phyloP scores from a whole-genome alignment of 352 stramenopile species.

The Phytophthora europaea region DNA sequence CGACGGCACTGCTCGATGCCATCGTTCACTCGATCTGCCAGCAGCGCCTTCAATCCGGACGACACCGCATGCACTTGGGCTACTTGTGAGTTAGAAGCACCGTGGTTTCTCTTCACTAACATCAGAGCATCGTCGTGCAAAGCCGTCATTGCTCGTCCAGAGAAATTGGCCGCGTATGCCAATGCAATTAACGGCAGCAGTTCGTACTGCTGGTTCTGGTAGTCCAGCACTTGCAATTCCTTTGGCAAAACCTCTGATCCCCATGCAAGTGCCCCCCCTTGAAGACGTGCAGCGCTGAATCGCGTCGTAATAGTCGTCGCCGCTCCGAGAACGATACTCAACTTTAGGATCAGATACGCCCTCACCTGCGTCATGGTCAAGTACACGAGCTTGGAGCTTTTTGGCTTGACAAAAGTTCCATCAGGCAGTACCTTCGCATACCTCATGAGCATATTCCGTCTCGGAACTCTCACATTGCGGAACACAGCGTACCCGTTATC shows the following conservation, averaged over 20 bases:
- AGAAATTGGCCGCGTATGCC: conserved; percentile 34
- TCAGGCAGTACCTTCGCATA: conserved; percentile 54
- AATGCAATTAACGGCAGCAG: conserved; percentile 52
- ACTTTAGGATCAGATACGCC: conserved; percentile 38
- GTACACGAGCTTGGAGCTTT: conserved; percentile 73
- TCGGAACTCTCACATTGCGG: conserved; percentile 27
- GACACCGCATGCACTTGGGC: conserved; percentile 35
- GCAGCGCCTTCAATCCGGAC: conserved; percentile 32
- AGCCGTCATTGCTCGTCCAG: conserved; percentile 19
- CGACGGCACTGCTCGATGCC: conserved; percentile 38
- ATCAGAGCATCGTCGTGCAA: conserved; percentile 22
- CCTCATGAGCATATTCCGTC: conserved; percentile 38
- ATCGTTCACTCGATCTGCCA: conserved; percentile 37
- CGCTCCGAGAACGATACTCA: conserved; percentile 33
- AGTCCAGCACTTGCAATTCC: conserved; percentile 59
- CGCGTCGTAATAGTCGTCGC: conserved; percentile 58
- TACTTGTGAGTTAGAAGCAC: conserved; percentile 16
- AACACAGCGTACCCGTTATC: conserved; percentile 39
- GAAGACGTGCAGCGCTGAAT: conserved; percentile 58
- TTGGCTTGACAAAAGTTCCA: conserved; percentile 63
- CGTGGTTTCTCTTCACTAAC: conserved; percentile 17
- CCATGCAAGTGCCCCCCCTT: conserved; percentile 40
- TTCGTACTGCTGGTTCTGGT: conserved; percentile 59
- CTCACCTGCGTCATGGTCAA: conserved; percentile 63
- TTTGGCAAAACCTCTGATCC: conserved; percentile 36